These are phyloP conservation scores for Colletotrichum phormii DNA, from an alignment of 2,329 filamentous ascomycete species.

Conservation along the genomic window DNA sequence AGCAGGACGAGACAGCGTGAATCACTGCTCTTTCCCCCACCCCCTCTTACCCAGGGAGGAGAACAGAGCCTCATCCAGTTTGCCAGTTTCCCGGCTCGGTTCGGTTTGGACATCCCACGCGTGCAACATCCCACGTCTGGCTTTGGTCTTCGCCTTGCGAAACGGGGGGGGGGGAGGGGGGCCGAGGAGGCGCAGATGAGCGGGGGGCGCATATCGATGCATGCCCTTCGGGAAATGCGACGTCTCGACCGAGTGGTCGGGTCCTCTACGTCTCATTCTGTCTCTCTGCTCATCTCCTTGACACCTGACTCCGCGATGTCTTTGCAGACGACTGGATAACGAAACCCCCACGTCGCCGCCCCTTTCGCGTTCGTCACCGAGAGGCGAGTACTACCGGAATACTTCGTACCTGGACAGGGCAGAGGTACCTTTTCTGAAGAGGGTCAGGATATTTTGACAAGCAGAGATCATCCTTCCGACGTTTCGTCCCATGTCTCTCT, in stretches of 20 bases:
- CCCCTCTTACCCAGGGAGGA: not conserved
- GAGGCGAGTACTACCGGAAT: not conserved
- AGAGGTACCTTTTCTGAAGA: not conserved
- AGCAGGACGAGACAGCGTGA: not conserved
- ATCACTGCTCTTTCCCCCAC: not conserved
- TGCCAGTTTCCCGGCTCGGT: not conserved
- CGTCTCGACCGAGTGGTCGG: slow-evolving; percentile 7
- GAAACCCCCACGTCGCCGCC: not conserved
- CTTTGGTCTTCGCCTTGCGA: not conserved
- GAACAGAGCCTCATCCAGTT: not conserved
- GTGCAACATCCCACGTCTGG: slow-evolving; percentile 5
- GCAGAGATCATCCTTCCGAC: slow-evolving; percentile 20
- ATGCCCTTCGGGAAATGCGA: not conserved
- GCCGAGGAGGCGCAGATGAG: not conserved
- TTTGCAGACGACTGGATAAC: not conserved
- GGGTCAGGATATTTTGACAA: slow-evolving; percentile 22
- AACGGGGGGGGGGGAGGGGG: not conserved
- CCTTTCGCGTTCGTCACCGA: not conserved
- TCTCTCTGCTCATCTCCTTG: not conserved
- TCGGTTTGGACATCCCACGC: not conserved
- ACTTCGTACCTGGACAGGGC: not conserved
- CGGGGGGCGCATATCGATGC: not conserved
- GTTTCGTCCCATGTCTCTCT: slow-evolving; percentile 24
- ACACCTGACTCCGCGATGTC: not conserved
- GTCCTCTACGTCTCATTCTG: not conserved